phyloP scores from a whole-genome alignment of 83 land plant genomes.

The Thuja plicata region DNA sequence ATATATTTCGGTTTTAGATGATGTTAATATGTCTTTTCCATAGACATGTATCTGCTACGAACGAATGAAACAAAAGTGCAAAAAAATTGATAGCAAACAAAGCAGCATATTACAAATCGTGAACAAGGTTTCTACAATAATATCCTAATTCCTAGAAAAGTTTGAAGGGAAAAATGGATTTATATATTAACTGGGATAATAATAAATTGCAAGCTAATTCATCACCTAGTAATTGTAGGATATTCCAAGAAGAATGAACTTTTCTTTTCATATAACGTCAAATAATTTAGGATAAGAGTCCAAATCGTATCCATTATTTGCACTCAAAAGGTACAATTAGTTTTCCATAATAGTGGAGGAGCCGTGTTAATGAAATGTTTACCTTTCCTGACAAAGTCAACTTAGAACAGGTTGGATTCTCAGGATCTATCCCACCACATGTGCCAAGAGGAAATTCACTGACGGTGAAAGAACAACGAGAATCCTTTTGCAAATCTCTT shows the following conservation, averaged over 20 bases:
- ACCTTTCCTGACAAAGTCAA: conserved; percentile 93
- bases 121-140: no score
- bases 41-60: no score
- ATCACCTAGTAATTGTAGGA: background rate
- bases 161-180: background rate
- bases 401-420: conserved; percentile 88
- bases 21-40: no score
- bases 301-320: background rate
- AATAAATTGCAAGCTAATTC: background rate
- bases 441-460: conserved; percentile 91
- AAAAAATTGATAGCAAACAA: no score
- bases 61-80: no score
- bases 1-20: no score
- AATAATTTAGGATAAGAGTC: background rate
- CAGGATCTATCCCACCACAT: conserved; percentile 75
- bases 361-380: background rate
- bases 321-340: background rate
- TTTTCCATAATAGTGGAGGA: background rate
- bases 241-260: background rate
- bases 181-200: background rate
- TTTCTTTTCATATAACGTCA: background rate
- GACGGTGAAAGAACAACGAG: conserved; percentile 71
- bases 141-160: background rate
- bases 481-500: conserved; percentile 57
- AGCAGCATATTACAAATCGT: no score